phyloP scores from a whole-genome alignment of 2,329 filamentous ascomycete species.

The Pyrenophora tritici-repentis region DNA sequence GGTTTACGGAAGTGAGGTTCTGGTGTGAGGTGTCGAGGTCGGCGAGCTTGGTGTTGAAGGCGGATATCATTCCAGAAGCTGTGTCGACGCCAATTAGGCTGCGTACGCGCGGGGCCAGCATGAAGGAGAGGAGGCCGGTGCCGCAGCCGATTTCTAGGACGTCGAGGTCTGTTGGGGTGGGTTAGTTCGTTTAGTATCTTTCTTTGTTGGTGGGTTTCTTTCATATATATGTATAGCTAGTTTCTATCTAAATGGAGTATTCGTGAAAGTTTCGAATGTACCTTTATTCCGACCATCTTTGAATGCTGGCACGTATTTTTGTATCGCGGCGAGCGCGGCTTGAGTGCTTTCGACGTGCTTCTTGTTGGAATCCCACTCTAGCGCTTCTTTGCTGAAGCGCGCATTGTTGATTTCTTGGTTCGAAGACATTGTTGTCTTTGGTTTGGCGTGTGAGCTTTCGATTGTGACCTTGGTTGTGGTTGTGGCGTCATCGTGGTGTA shows the following conservation, averaged over 20 bases:
- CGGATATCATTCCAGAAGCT: slow-evolving; percentile 60
- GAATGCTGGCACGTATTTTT: slow-evolving; percentile 46
- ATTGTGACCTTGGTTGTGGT: background rate
- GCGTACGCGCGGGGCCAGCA: slow-evolving; percentile 55
- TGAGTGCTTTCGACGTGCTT: slow-evolving; percentile 54
- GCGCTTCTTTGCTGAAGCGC: slow-evolving; percentile 62
- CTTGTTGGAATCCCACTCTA: slow-evolving; percentile 60
- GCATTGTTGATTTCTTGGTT: slow-evolving; percentile 45
- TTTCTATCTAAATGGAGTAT: too few relatives aligned
- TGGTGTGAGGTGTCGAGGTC: slow-evolving; percentile 21
- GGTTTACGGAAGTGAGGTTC: slow-evolving; percentile 56
- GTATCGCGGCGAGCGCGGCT: slow-evolving; percentile 54
- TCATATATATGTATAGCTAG: background rate
- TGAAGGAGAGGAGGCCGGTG: slow-evolving; percentile 60
- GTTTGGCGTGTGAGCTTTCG: too few relatives aligned
- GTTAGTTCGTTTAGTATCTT: too few relatives aligned
- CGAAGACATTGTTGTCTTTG: background rate
- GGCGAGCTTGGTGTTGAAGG: slow-evolving; percentile 54
- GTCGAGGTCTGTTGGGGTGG: slow-evolving; percentile 40
- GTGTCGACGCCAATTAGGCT: slow-evolving; percentile 60
- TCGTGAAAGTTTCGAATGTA: background rate
- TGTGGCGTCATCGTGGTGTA: too few relatives aligned
- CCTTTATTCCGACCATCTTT: slow-evolving; percentile 35
- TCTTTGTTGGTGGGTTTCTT: background rate
- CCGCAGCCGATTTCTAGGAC: slow-evolving; percentile 64